Conservation (phyloP, 2,329 filamentous ascomycete genomes). For the Penicillium sclerotiorum region DNA sequence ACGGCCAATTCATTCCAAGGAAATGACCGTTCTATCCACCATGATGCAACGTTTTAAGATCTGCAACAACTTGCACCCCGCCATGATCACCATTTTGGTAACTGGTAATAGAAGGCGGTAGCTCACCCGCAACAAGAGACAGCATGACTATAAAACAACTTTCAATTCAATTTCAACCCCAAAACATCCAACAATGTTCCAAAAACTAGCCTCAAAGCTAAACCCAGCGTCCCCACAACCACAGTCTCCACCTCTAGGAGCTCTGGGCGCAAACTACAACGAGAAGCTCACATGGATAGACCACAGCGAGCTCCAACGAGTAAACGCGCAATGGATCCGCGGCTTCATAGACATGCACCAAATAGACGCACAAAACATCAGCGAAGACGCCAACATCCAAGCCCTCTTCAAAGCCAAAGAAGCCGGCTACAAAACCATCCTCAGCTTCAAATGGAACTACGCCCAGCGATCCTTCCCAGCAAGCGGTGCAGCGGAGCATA, state of each 20-base stretch:
- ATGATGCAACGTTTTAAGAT: no score
- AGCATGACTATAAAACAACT: not conserved
- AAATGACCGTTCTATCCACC: no score
- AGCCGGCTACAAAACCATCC: conserved; percentile 14
- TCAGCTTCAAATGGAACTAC: conserved; percentile 19
- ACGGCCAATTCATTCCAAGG: no score
- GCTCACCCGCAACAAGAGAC: not conserved
- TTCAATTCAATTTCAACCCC: no score
- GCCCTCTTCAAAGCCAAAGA: conserved; percentile 13
- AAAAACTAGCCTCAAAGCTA: no score
- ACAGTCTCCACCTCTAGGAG: not conserved
- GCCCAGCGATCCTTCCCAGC: conserved; percentile 7
- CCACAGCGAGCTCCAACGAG: conserved; percentile 9
- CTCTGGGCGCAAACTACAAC: conserved; percentile 20
- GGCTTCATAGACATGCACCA: conserved; percentile 23
- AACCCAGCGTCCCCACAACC: no score
- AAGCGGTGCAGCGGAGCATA: not conserved
- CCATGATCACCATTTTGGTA: not conserved
- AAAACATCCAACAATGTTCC: no score
- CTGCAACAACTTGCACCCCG: no score
- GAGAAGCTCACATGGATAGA: conserved; percentile 14
- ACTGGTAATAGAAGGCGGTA: not conserved
- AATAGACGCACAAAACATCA: conserved; percentile 6
- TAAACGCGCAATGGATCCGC: conserved; percentile 16
- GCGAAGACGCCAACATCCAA: conserved; percentile 13